A percentile compares a stretch with the other conserved stretches of the same genome.
phyloP scores from a whole-genome alignment of 371 early-diverging fungal genomes.

The Apophysomyces sp. region DNA sequence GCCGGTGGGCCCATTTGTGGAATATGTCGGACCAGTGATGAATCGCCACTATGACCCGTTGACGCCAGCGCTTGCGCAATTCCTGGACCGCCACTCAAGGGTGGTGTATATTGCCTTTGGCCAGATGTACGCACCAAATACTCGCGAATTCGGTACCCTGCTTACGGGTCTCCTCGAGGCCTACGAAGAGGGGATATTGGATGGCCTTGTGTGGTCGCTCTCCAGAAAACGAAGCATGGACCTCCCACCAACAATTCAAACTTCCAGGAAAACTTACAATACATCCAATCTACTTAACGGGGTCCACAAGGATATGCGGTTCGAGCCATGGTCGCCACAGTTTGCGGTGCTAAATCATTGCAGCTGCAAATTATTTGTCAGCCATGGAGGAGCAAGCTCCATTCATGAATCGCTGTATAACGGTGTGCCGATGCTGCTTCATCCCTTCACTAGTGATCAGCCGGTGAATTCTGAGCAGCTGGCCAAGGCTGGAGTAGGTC shows the following conservation, averaged over 20 bases:
- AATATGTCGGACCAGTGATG: conserved; percentile 36
- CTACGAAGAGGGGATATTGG: conserved; percentile 17
- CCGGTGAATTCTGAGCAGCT: conserved; percentile 1
- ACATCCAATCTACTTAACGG: neutral
- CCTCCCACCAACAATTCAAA: neutral
- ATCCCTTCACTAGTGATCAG: conserved; percentile 14
- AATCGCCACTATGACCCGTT: conserved; percentile 12
- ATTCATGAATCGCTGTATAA: conserved; percentile 9
- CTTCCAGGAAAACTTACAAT: neutral
- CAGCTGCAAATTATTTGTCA: conserved; percentile 5
- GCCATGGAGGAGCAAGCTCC: conserved; percentile 11
- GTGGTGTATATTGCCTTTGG: conserved; percentile 40
- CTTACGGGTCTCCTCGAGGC: conserved; percentile 16
- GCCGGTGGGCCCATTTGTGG: conserved; percentile 32
- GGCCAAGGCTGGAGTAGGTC: neutral
- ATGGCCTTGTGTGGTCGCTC: conserved; percentile 36
- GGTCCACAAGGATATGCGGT: neutral
- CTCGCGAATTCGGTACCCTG: conserved; percentile 4
- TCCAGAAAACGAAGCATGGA: neutral
- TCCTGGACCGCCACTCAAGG: conserved; percentile 13
- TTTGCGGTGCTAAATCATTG: conserved; percentile 2
- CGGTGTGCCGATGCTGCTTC: conserved; percentile 6
- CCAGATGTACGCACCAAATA: conserved; percentile 12
- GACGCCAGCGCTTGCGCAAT: neutral
- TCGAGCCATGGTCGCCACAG: neutral